Base-by-base conservation (phyloP, 2,329 filamentous ascomycete species). In the Ploettnerulaceae sp. region DNA sequence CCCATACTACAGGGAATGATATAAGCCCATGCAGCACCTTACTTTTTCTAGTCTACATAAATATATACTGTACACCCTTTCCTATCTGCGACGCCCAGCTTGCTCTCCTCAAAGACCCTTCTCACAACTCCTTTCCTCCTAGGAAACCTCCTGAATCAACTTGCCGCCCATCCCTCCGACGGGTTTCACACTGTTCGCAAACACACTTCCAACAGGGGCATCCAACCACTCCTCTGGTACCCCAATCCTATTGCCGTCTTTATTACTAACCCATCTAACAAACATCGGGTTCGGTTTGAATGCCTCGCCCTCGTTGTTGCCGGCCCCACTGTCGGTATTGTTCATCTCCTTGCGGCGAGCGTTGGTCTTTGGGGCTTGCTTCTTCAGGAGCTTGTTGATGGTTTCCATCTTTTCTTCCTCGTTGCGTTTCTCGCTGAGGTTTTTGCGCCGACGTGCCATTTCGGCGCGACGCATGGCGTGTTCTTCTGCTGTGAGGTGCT, bases 331-430 rank as follows among this genome's bases (percentile, higher is more conserved):
- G 15, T 35, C 32, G 21, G 64, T 60, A 35, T 33, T 42, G 38
- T 64, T 45, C 58, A 66, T 42, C 56, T 69, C 47, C 57, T 63
- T 44, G 54, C 66, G 34, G 62, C 72, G 24, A 65, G 73, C 71
- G 55, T 76, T 83, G 47, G 79, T 79, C 66, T 91, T 90, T 18
- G 86, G 83, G 1, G 86, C 85, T 64, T 90, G 87, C 63, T 90
- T 89, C 67, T 89, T 89, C 42, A 93, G 79, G 2, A 93, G 79
- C 60, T 90, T 89, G 71, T 93, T 90, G 75, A 93, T 91, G 0
- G 87, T 93, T 71, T 91, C 87, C 77, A 82, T 79, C 74, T 87
- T 88, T 64, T 87, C 84, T 67, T 88, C 84, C 59, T 87, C 83
- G 45, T 86, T 84, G n/a, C 83, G 76, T 68, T 86, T 86, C 66